These are phyloP conservation scores for Penicillium arizonense DNA, from an alignment of 495 filamentous ascomycete species.

Conservation along the genomic window DNA sequence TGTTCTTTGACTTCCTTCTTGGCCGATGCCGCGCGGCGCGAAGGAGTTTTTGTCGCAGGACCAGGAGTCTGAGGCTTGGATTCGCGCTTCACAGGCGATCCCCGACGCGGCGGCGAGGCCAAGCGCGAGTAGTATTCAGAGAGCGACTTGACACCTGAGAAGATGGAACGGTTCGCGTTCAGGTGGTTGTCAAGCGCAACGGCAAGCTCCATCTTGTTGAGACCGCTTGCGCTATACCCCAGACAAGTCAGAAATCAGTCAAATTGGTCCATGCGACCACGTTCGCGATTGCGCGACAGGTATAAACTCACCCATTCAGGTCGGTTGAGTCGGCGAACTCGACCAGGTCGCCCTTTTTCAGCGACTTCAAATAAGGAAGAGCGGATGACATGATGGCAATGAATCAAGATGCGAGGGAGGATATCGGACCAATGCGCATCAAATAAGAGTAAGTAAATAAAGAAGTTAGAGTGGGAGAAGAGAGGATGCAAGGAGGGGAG, in stretches of 20 bases:
- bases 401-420: slow-evolving; percentile 4
- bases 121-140: slow-evolving; percentile 72
- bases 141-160: slow-evolving; percentile 62
- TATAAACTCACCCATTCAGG: slow-evolving; percentile 62
- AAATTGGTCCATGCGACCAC: slow-evolving; percentile 13
- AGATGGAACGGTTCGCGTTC: slow-evolving; percentile 58
- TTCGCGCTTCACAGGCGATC: slow-evolving; percentile 78
- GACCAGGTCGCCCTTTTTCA: slow-evolving; percentile 79
- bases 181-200: slow-evolving; percentile 72
- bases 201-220: slow-evolving; percentile 83
- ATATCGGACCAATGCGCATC: slow-evolving; percentile 11
- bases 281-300: slow-evolving; percentile 5
- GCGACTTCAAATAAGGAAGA: slow-evolving; percentile 73
- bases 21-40: slow-evolving; percentile 19
- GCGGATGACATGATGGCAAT: slow-evolving; percentile 51
- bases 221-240: slow-evolving; percentile 60
- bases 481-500: slow-evolving; percentile 26
- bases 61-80: slow-evolving; percentile 23
- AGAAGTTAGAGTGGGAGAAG: slow-evolving; percentile 3
- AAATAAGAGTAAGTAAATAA: slow-evolving; percentile 16
- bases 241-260: slow-evolving; percentile 5
- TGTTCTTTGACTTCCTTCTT: slow-evolving; percentile 39
- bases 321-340: slow-evolving; percentile 73
- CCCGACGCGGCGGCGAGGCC: slow-evolving; percentile 43
- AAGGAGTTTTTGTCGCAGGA: background rate